Base-by-base conservation (phyloP, 768 basidiomycete genomes). In the Vishniacozyma victoriae region DNA sequence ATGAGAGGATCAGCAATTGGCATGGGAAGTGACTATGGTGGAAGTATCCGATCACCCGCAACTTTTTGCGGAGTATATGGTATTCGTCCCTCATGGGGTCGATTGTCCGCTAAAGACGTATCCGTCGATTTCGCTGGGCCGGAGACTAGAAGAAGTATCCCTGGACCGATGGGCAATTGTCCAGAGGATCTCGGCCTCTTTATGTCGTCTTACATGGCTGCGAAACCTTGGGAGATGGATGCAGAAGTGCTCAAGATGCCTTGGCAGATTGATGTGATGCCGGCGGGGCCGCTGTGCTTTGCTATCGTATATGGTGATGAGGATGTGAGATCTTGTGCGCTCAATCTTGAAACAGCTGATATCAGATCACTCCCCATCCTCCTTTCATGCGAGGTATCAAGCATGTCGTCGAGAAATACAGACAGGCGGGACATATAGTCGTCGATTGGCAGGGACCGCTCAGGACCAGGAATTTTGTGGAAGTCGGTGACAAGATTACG, bases 1-100 rank as follows among this genome's bases (percentile, higher is more conserved):
- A 13, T 57, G 15, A 33, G 44, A 19, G 56, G 52, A 6, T 18
- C n/a, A 35, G 33, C 44, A 7, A 15, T 46, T 3, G 44, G 44
- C n/a, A 20, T 31, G 13, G 44, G 44, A 5, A 46, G 33, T 5
- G 44, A 46, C 25, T 24, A 18, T 19, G 46, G 46, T 12, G 46
- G 46, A n/a, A 48, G 46, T 22, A 38, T 48, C 6, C 46, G 45
- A 14, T 38, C 22, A 18, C 37, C 37, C 16, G 37, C 37, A 16
- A 20, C 37, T 7, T 38, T 20, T 7, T 7, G 7, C 16, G 22
- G 22, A 11, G n/a, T 38, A 6, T 38, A 38, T 38, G 37, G 37
- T 6, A 16, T 38, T n/a, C 7, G 37, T 16, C 37, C 37, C 6
- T 38, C 37, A 7, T 19, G 11, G 5, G 20, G 44, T 11, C 6